Conservation (phyloP, 495 filamentous ascomycete genomes). For the Cairneyella variabilis region DNA sequence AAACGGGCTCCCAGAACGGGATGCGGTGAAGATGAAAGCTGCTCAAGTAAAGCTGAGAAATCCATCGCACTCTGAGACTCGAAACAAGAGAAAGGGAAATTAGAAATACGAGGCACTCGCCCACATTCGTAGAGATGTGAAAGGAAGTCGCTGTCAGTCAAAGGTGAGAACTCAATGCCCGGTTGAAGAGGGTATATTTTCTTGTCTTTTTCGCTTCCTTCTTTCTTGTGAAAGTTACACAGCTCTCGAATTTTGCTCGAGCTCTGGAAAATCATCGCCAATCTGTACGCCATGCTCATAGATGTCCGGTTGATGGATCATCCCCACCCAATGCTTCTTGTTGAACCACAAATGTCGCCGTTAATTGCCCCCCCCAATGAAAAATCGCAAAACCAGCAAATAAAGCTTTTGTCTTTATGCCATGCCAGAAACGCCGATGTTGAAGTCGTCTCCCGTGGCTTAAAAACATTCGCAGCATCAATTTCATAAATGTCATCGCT, state of each 20-base stretch:
- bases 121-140: too few relatives aligned
- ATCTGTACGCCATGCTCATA: slow-evolving; percentile 11
- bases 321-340: slow-evolving; percentile 27
- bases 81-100: too few relatives aligned
- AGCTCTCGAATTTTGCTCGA: slow-evolving; percentile 3
- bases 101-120: too few relatives aligned
- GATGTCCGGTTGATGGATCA: slow-evolving; percentile 45
- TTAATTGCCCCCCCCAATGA: slow-evolving; percentile 29
- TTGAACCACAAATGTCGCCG: slow-evolving; percentile 28
- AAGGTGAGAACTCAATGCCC: too few relatives aligned
- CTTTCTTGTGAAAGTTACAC: neutral
- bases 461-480: slow-evolving; percentile 18
- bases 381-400: too few relatives aligned
- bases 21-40: too few relatives aligned
- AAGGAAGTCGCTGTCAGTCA: too few relatives aligned
- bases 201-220: slow-evolving; percentile 1
- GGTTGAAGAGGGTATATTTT: slow-evolving; percentile 30
- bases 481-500: slow-evolving; percentile 18
- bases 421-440: slow-evolving; percentile 46
- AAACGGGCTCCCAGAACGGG: too few relatives aligned
- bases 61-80: too few relatives aligned
- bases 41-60: too few relatives aligned
- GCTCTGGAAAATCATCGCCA: slow-evolving; percentile 5
- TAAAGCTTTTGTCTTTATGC: slow-evolving; percentile 33
- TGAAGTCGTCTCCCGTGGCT: slow-evolving; percentile 40